Evolutionary conservation across 2,329 filamentous ascomycete species (phyloP).

Genomic region (Orbilia javanica): DNA sequence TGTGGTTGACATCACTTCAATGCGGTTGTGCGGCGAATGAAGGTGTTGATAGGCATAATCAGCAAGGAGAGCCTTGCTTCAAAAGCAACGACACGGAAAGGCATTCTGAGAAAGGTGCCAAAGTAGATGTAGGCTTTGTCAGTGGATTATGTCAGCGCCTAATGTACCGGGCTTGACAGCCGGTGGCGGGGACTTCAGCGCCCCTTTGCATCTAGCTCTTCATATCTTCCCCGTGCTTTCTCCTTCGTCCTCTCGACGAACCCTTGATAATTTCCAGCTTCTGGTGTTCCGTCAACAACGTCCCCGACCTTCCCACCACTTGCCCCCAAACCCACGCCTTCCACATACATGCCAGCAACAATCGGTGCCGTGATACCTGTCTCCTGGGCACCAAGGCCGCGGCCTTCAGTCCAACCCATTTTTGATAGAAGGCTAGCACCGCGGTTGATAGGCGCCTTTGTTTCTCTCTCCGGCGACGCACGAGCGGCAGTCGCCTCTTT

Average conservation of each 20-base stretch:
- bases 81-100: neutral
- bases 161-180: neutral
- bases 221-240: conserved; percentile 76
- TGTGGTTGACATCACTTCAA: conserved; percentile 1
- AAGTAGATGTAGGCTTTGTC: neutral
- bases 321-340: conserved; percentile 78
- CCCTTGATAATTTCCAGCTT: conserved; percentile 72
- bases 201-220: conserved; percentile 67
- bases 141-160: neutral
- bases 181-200: neutral
- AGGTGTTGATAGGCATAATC: neutral
- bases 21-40: conserved; percentile 12
- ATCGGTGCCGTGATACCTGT: conserved; percentile 75
- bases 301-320: conserved; percentile 78
- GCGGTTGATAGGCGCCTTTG: conserved; percentile 67
- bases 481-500: conserved; percentile 62
- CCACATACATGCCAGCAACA: conserved; percentile 74
- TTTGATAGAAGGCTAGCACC: conserved; percentile 77
- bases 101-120: neutral
- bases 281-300: conserved; percentile 73
- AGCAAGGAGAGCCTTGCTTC: neutral
- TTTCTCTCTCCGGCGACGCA: conserved; percentile 63
- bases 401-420: conserved; percentile 78
- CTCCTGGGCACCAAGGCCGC: conserved; percentile 75
- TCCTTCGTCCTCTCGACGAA: conserved; percentile 76